Percentiles rank a stretch among this genome's conserved stretches.
Conservation (phyloP, 2,329 filamentous ascomycete species). For the Fusarium tjaetaba region DNA sequence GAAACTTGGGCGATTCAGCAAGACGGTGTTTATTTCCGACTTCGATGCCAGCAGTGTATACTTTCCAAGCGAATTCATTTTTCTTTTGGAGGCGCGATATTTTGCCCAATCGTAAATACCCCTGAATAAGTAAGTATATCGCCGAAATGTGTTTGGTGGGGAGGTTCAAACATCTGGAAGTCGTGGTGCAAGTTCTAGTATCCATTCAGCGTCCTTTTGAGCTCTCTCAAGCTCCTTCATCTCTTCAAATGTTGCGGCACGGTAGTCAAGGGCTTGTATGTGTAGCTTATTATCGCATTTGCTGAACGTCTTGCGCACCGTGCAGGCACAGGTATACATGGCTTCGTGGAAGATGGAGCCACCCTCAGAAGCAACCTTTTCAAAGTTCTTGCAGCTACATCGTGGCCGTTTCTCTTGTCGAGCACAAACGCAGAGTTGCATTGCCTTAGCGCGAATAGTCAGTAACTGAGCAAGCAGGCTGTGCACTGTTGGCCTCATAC, state of each 20-base stretch:
- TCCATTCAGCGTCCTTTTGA: conserved; percentile 54
- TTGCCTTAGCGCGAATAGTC: conserved; percentile 46
- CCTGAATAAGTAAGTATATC: conserved; percentile 43
- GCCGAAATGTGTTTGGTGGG: not conserved
- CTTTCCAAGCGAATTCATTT: conserved; percentile 51
- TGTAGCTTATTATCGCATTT: conserved; percentile 53
- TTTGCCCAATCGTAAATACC: conserved; percentile 56
- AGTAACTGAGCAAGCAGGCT: not conserved
- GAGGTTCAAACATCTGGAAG: conserved; percentile 50
- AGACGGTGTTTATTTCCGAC: conserved; percentile 43
- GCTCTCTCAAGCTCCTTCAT: conserved; percentile 52
- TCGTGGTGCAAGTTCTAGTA: conserved; percentile 54
- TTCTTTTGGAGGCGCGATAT: conserved; percentile 52
- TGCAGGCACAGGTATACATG: conserved; percentile 53
- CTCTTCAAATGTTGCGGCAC: conserved; percentile 53
- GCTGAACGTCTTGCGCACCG: conserved; percentile 50
- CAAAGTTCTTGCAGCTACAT: conserved; percentile 54
- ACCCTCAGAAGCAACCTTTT: conserved; percentile 45
- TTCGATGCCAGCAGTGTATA: conserved; percentile 53
- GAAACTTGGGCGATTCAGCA: conserved; percentile 46
- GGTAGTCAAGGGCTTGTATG: conserved; percentile 54
- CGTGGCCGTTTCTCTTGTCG: conserved; percentile 49
- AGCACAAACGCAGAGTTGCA: conserved; percentile 50
- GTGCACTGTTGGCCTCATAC: conserved; percentile 31
- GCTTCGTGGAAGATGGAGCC: conserved; percentile 55